These are phyloP conservation scores for Eimeria sp. DNA, from an alignment of 169 alveolate genomes.

Conservation along the genomic window DNA sequence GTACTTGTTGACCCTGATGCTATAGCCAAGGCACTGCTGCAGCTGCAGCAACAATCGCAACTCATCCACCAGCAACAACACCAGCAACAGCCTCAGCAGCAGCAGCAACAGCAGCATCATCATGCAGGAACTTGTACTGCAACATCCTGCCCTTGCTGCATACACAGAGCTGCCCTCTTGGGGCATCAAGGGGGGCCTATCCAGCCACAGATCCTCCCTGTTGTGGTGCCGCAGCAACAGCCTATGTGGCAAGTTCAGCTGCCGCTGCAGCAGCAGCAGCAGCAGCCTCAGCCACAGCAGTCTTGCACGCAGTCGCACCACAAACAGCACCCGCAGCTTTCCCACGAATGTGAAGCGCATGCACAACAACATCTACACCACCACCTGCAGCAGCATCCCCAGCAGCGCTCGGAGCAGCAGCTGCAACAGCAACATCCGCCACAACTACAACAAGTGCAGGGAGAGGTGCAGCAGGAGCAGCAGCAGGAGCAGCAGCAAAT, in stretches of 20 bases:
- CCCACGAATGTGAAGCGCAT: neutral
- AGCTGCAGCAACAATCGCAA: neutral
- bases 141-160: slow-evolving; percentile 44
- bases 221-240: slow-evolving; percentile 32
- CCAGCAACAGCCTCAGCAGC: neutral
- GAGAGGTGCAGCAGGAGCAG: neutral
- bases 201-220: slow-evolving; percentile 51
- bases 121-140: neutral
- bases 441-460: neutral
- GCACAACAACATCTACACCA: neutral
- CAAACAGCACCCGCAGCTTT: neutral
- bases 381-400: neutral
- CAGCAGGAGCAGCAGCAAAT: slow-evolving; percentile 38
- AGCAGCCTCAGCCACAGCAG: slow-evolving; percentile 41
- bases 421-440: neutral
- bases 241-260: slow-evolving; percentile 8
- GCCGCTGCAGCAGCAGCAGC: slow-evolving; percentile 56
- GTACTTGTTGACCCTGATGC: slow-evolving; percentile 5
- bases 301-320: too few species aligned
- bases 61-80: neutral
- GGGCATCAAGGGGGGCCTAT: neutral
- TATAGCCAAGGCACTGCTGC: slow-evolving; percentile 8
- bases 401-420: too few species aligned
- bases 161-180: slow-evolving; percentile 14
- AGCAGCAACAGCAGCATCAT: neutral